Base-by-base conservation (phyloP, 768 basidiomycete genomes). In the Paxillus ammoniavirescens region DNA sequence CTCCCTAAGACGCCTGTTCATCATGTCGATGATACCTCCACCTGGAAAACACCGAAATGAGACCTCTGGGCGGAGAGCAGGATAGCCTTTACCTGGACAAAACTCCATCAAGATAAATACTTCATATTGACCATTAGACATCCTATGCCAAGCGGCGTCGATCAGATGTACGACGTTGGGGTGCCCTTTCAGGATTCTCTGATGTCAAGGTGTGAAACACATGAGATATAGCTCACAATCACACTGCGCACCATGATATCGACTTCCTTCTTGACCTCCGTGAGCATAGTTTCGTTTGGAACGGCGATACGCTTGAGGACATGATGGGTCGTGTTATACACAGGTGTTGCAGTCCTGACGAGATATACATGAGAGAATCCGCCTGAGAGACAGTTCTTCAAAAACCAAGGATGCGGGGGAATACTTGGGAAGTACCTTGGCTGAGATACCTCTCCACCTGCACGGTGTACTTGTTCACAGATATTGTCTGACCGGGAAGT, bases 71-170 rank as follows among this genome's bases (percentile, higher is more conserved):
- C 10, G 6, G 3, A 45, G 14, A 52, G 44, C 13, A 18, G 21
- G 17, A 47, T 5, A 38, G 48, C 51, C 23, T 80, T 59, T 65
- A 87, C 94, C 95, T 57, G 92, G 80, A 69, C 93, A 96, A 70
- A 87, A 97, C 68, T 99, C 97, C 97, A 99, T 99, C 56, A 99
- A 80, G 68, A 99, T 98, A 68, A 97, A 97, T 15, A 98, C 95
- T 71, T 98, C 97, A 65, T 89, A 93, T 44, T 83, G 80, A 30
- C 91, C 92, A 62, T 86, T 88, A 5, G 91, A 77, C 69, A 91
- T 80, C 61, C 85, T 83, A 56, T 91, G 85, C 83, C 92, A 95
- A 50, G 93, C 87, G 30, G 96, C 94, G 73, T 96, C 96, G 66
- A 98, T 91, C 69, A 98, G 86, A 68, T 97, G 86, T 51, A 97